phyloP scores from a whole-genome alignment of 2,329 filamentous ascomycete genomes.

The Esteya vermicola region DNA sequence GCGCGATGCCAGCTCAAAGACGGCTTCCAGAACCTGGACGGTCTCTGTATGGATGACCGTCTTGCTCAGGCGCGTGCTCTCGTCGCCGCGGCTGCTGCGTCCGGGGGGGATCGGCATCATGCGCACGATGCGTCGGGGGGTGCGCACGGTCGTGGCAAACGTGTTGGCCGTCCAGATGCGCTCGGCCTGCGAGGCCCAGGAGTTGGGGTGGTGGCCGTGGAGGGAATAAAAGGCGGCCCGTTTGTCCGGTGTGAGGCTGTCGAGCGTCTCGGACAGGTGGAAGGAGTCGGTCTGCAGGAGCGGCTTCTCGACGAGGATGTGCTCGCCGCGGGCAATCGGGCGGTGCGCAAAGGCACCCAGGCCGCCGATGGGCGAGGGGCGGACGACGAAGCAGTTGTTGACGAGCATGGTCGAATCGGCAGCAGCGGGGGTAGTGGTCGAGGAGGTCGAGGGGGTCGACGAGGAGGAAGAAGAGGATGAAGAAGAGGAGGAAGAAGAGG shows the following conservation, averaged over 20 bases:
- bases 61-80: too few relatives aligned
- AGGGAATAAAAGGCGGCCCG: constrained; percentile 22
- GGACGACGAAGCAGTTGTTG: constrained; percentile 27
- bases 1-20: constrained; percentile 28
- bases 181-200: constrained; percentile 2
- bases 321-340: constrained; percentile 22
- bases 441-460: background rate
- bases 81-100: too few relatives aligned
- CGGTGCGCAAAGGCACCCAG: constrained; percentile 30
- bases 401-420: background rate
- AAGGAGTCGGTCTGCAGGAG: constrained; percentile 20
- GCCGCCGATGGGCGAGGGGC: constrained; percentile 25
- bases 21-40: constrained; percentile 7
- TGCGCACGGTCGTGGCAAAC: constrained; percentile 6
- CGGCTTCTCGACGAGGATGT: constrained; percentile 30
- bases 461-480: background rate
- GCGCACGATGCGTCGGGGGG: too few relatives aligned
- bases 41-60: too few relatives aligned
- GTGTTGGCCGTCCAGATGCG: constrained; percentile 17
- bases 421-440: too few relatives aligned
- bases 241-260: constrained; percentile 16
- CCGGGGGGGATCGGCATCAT: too few relatives aligned
- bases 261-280: constrained; percentile 21
- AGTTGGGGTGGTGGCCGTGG: constrained; percentile 13
- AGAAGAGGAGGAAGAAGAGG: background rate